A percentile compares a stretch with the other conserved stretches of the same genome.
These are phyloP conservation scores for Periconia macrospinosa DNA, from an alignment of 2,329 filamentous ascomycete genomes.

Conservation along the genomic window DNA sequence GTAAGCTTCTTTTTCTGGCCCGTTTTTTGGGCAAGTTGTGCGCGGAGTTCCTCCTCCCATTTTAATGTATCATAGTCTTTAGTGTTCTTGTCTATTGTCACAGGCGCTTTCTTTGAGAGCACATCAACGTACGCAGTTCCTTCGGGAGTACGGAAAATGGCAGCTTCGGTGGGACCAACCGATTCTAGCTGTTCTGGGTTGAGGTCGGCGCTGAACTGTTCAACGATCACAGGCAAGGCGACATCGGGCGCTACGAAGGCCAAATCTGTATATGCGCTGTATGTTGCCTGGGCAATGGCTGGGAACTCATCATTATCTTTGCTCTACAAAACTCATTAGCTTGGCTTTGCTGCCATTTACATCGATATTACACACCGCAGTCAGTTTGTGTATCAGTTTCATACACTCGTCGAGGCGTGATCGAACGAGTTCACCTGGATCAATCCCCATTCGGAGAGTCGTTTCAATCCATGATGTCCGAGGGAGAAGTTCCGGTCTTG, in stretches of 20 bases:
- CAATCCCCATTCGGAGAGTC: slow-evolving; percentile 76
- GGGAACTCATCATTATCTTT: slow-evolving; percentile 27
- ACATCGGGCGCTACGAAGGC: slow-evolving; percentile 88
- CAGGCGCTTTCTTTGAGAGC: slow-evolving; percentile 76
- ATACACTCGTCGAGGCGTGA: slow-evolving; percentile 67
- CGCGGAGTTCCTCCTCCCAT: slow-evolving; percentile 91
- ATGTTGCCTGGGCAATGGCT: slow-evolving; percentile 69
- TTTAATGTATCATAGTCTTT: slow-evolving; percentile 96
- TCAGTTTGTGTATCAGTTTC: slow-evolving; percentile 62
- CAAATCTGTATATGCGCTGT: slow-evolving; percentile 82
- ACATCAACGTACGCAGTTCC: slow-evolving; percentile 90
- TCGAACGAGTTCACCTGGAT: slow-evolving; percentile 77
- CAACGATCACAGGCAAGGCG: slow-evolving; percentile 75
- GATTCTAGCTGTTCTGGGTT: slow-evolving; percentile 68
- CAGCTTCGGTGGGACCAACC: slow-evolving; percentile 84
- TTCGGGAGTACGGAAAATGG: slow-evolving; percentile 88
- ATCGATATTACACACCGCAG: slow-evolving; percentile 54
- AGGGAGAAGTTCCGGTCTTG: slow-evolving; percentile 75
- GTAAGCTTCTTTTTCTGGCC: slow-evolving; percentile 89
- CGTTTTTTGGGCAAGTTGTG: slow-evolving; percentile 89
- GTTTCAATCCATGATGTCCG: slow-evolving; percentile 85
- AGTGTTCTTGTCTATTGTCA: slow-evolving; percentile 79
- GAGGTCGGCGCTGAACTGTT: slow-evolving; percentile 74
- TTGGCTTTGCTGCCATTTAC: slow-evolving; percentile 9
- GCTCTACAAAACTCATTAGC: slow-evolving; percentile 16